Conservation (phyloP, 2,329 filamentous ascomycete genomes). For the Cladosporium sp. region DNA sequence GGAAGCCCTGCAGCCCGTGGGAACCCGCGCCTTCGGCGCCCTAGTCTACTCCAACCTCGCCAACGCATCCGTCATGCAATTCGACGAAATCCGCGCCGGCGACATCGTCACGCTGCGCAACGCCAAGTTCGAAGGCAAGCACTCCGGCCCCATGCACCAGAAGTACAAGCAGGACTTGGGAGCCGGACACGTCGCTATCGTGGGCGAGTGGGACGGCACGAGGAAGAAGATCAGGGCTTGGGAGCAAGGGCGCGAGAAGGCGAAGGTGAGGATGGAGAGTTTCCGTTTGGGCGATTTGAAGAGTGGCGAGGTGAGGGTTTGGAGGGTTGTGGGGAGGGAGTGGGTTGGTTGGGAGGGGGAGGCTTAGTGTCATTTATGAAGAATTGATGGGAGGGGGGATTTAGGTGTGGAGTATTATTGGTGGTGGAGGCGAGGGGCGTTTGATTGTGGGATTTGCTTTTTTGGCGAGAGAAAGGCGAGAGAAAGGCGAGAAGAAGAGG, state of each 20-base stretch:
- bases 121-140: constrained; percentile 89
- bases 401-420: too few species aligned
- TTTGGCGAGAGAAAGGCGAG: not conserved
- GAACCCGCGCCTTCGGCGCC: constrained; percentile 84
- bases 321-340: constrained; percentile 85
- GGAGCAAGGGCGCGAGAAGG: constrained; percentile 91
- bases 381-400: too few species aligned
- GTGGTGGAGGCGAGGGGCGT: too few species aligned
- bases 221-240: constrained; percentile 96
- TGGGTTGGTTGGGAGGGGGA: constrained; percentile 80
- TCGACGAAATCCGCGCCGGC: constrained; percentile 87
- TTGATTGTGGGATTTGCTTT: not conserved
- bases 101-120: constrained; percentile 93
- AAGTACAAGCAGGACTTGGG: constrained; percentile 81
- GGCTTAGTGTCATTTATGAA: not conserved
- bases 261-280: constrained; percentile 64
- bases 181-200: constrained; percentile 74
- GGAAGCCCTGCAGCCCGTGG: constrained; percentile 74
- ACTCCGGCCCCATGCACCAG: constrained; percentile 80
- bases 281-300: constrained; percentile 88
- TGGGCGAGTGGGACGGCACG: constrained; percentile 95
- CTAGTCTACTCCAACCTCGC: constrained; percentile 92
- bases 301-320: constrained; percentile 93
- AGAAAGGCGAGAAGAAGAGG: not conserved
- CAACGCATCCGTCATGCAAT: constrained; percentile 84